Percentiles rank a stretch among this genome's conserved stretches.
These are phyloP conservation scores for Polymyxa betae DNA, from an alignment of 208 protist species.

Conservation along the genomic window DNA sequence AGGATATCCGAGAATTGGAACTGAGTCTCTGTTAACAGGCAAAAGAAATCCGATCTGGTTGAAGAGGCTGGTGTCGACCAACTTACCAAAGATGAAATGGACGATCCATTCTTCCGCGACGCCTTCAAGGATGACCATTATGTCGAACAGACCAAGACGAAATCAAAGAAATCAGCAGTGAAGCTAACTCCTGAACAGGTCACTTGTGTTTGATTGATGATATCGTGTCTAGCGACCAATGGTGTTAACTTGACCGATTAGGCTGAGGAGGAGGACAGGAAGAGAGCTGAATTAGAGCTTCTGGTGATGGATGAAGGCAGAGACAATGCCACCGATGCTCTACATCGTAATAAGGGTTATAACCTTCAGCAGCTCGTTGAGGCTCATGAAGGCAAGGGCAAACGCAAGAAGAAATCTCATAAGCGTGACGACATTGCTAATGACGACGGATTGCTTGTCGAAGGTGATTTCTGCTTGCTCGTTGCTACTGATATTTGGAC, in stretches of 20 bases:
- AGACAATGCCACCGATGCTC: not conserved
- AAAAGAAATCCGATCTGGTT: not conserved
- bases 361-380: constrained; percentile 46
- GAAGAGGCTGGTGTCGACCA: not conserved
- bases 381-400: not conserved
- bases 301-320: constrained; percentile 20
- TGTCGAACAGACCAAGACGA: not conserved
- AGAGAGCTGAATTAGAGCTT: not conserved
- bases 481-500: not conserved
- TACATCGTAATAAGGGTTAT: constrained; percentile 42
- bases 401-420: not conserved
- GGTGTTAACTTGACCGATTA: not conserved
- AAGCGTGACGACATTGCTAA: not conserved
- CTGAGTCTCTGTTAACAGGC: no score
- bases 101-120: constrained; percentile 24
- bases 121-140: constrained; percentile 41
- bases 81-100: not conserved
- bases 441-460: not conserved
- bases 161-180: constrained; percentile 21
- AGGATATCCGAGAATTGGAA: not conserved
- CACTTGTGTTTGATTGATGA: not conserved
- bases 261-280: constrained; percentile 1
- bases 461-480: not conserved
- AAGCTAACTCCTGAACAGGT: not conserved
- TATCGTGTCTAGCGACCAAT: not conserved